A percentile compares a stretch with the other conserved stretches of the same genome.
Conservation (phyloP, 2,329 filamentous ascomycete species). For the Scedosporium aurantiacum region DNA sequence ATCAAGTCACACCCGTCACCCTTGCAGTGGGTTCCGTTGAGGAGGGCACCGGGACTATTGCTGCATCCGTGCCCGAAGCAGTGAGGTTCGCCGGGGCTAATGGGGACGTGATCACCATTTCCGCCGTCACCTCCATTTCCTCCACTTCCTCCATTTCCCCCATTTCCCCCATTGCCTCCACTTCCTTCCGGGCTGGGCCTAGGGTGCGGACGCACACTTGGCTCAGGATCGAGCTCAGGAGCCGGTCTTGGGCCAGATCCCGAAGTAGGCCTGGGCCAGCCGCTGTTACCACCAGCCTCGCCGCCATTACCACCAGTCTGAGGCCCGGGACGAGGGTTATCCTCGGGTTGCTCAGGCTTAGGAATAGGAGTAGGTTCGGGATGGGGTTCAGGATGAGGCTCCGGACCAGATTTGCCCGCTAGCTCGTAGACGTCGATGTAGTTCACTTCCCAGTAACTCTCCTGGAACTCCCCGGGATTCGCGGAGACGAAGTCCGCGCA, state of each 20-base stretch:
- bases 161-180: neutral
- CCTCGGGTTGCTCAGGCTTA: neutral
- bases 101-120: neutral
- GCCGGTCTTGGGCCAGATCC: too few species aligned
- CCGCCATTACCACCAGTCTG: neutral
- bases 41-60: too few species aligned
- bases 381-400: too few species aligned
- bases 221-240: too few species aligned
- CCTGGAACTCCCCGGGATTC: conserved; percentile 31
- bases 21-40: too few species aligned
- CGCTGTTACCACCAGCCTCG: neutral
- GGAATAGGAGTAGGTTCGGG: neutral
- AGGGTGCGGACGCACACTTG: too few species aligned
- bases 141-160: neutral
- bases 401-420: conserved; percentile 5
- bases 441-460: conserved; percentile 41
- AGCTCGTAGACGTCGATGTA: conserved; percentile 37
- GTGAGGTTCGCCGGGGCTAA: too few species aligned
- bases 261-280: too few species aligned
- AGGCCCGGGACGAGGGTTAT: neutral
- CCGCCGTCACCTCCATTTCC: neutral
- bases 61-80: too few species aligned
- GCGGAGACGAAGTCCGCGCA: conserved; percentile 33
- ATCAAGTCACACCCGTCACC: too few species aligned
- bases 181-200: neutral